phyloP scores from a whole-genome alignment of 2,329 filamentous ascomycete species.

The Exophiala lecanii-corni region DNA sequence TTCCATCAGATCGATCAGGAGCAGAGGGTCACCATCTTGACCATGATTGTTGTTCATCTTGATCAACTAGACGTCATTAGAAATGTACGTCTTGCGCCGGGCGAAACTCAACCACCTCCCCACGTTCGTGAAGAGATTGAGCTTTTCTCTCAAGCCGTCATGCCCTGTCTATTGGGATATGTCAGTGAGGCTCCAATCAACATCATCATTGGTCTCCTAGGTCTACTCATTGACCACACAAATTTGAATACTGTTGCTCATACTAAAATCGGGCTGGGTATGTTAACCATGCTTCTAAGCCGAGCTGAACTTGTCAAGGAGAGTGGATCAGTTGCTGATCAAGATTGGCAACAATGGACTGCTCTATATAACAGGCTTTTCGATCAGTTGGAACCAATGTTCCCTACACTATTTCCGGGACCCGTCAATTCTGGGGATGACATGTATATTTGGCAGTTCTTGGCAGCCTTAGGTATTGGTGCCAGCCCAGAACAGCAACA shows the following conservation, averaged over 20 bases:
- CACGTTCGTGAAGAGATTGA: constrained; percentile 87
- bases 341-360: constrained; percentile 78
- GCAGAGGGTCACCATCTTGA: constrained; percentile 86
- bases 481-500: constrained; percentile 94
- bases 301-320: constrained; percentile 92
- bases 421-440: constrained; percentile 88
- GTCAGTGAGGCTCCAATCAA: constrained; percentile 86
- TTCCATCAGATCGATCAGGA: constrained; percentile 91
- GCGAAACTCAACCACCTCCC: constrained; percentile 68
- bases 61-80: constrained; percentile 88
- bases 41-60: constrained; percentile 90
- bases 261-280: constrained; percentile 80
- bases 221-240: constrained; percentile 73
- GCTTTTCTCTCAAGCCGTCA: constrained; percentile 79
- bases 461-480: constrained; percentile 90
- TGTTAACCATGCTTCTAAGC: constrained; percentile 90
- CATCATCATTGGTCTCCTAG: constrained; percentile 85
- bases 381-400: constrained; percentile 74
- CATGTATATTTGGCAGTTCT: constrained; percentile 96
- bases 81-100: constrained; percentile 67
- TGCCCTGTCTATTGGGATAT: constrained; percentile 84
- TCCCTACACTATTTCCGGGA: constrained; percentile 83
- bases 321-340: constrained; percentile 62
- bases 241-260: constrained; percentile 80
- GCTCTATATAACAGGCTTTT: constrained; percentile 82